Evolutionary conservation across 805 yeast genomes (phyloP), one percentile per base, ranked within the genome.

Genomic region (Starmerella stellata): DNA sequence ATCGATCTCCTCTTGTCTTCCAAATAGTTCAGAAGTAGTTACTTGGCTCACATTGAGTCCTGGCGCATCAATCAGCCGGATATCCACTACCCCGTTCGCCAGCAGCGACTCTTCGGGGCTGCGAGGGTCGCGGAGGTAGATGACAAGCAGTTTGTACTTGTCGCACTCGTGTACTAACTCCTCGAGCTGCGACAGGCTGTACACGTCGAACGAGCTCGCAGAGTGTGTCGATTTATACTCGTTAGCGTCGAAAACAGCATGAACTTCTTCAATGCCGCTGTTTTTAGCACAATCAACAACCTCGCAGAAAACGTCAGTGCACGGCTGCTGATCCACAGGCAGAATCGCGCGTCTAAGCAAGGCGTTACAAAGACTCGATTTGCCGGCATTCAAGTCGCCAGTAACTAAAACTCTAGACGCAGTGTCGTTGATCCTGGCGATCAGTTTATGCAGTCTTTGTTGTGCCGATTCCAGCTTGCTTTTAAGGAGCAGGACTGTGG

Each of bases 291-390:
- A 81, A 56, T 90, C 95, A 21, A 80, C 63, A 5, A 92, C 87
- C 58, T 92, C 98, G 55, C 95, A 85, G 52, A 92, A 92, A 0
- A 90, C 95, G 44, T 80, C 75, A 0, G 99, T 90, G 52, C 95
- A 83, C 2, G 99, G 99, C 54, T 90, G 93, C 53, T 90, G 98
- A 58, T 90, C 99, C 52, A 79, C 93, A 0, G 99, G 98, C 35
- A 90, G 60, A 2, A 90, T 59, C 36, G 72, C 70, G 37, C 90
- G 68, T 47, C 85, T 66, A 42, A 90, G 60, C 30, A 90, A 62
- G 1, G 95, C 87, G 54, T 90, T 90, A 58, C 98, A 90, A 51
- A 90, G 82, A 1, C 94, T 79, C 1, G 95, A 82, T 53, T 90
- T 90, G 3, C 99, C 99, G 0, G 98, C 78, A 54, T 90, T 90